These are phyloP conservation scores for Oehlia diaphana DNA, from an alignment of 192 early-diverging fungal species.

Conservation along the genomic window DNA sequence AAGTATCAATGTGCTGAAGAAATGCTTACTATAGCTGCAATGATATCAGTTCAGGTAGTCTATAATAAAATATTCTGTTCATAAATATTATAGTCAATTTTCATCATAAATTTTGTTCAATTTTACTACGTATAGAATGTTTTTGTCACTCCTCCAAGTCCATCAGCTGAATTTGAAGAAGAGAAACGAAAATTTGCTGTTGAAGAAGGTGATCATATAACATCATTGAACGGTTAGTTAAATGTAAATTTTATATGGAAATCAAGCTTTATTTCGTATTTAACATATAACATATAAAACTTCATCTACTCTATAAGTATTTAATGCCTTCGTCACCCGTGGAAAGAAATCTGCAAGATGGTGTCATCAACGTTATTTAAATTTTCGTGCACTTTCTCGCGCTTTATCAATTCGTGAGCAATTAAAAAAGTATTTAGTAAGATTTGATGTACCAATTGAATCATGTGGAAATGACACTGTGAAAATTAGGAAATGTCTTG, in stretches of 20 bases:
- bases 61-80: neutral
- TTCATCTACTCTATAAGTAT: conserved; percentile 53
- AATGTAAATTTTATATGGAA: neutral
- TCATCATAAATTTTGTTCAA: neutral
- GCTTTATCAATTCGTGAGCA: conserved; percentile 88
- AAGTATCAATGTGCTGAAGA: conserved; percentile 71
- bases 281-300: neutral
- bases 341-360: conserved; percentile 64
- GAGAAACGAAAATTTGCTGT: conserved; percentile 71
- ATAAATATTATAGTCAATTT: neutral
- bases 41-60: conserved; percentile 71
- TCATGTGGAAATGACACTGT: conserved; percentile 29
- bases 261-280: neutral
- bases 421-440: conserved; percentile 67
- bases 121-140: conserved; percentile 36
- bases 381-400: conserved; percentile 76
- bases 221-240: conserved; percentile 47
- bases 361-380: conserved; percentile 83
- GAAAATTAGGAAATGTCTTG: conserved; percentile 67
- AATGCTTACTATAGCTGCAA: conserved; percentile 75
- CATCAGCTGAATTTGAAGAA: conserved; percentile 44
- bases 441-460: conserved; percentile 29
- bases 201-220: conserved; percentile 73
- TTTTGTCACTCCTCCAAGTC: conserved; percentile 44
- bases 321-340: conserved; percentile 63